Base-by-base conservation (phyloP, 2,329 filamentous ascomycete species). In the Immersiporthe knoxdaviesiana region DNA sequence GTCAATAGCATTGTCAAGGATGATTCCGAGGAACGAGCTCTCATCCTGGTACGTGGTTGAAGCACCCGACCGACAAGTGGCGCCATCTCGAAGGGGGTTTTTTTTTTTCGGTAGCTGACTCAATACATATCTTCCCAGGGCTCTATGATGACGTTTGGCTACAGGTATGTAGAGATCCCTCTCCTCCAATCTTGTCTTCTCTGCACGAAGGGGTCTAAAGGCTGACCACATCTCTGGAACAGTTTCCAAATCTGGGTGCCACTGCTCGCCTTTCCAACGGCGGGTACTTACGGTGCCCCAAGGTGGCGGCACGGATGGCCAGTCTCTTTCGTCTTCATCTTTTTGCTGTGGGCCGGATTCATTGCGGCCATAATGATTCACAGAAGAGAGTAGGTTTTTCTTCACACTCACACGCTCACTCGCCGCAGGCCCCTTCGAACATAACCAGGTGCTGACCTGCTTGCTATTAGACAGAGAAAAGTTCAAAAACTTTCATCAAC, bases 231-330 rank as follows among this genome's bases (percentile, higher is more conserved):
- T 64, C 12, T 54, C 24, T 58, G 35, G 8, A 35, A n/a, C 27
- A 64, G 79, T 0, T 82, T 83, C 71, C 76, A 82, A 52, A 81
- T 83, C 16, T 83, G 81, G 81, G 79, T 82, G 5, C 81, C 81
- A 0, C 75, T 83, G 7, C 73, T 83, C 2, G 73, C 81, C 2
- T 83, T 81, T 69, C 81, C 81, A 0, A 82, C 81, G 0, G 79
- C 79, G 0, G 81, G 81, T 0, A 74, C 77, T 0, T 72, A 80
- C 39, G 80, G 81, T 3, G 82, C 81, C 0, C 83, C 84, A 0
- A 76, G 80, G 44, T 86, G 84, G 84, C 80, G 74, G 1, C 83
- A 82, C 39, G 83, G 84, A 0, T 85, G 83, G 77, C 82, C 83
- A 0, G 79, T 84, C 7, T 79, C 82, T 2, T 79, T 85, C 62